A percentile compares a stretch with the other conserved stretches of the same genome.
Evolutionary conservation across 495 filamentous ascomycete genomes (phyloP).

Genomic region (Penicillium macrosclerotiorum): DNA sequence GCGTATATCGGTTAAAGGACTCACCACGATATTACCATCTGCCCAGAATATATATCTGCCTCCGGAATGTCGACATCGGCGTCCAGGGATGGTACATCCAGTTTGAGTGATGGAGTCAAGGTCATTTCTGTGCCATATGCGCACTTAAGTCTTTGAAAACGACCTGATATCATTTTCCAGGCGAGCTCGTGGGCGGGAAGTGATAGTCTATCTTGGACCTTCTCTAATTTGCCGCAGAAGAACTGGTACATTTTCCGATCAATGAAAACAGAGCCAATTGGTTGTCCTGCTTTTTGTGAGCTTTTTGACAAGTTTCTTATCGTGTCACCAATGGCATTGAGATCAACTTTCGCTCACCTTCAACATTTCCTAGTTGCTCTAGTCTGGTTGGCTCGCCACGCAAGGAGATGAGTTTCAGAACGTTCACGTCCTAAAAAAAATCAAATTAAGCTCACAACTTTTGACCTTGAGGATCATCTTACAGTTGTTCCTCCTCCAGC

Average conservation of each 20-base stretch:
- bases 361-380: constrained; percentile 38
- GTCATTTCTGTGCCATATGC: constrained; percentile 33
- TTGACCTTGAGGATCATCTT: not conserved
- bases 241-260: constrained; percentile 30
- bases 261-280: constrained; percentile 42
- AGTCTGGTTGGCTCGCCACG: constrained; percentile 29
- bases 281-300: constrained; percentile 25
- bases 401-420: constrained; percentile 30
- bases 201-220: constrained; percentile 18
- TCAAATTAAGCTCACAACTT: not conserved
- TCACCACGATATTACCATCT: constrained; percentile 35
- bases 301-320: no score
- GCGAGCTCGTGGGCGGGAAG: constrained; percentile 22
- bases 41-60: constrained; percentile 29
- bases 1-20: no score
- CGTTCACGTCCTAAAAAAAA: constrained; percentile 33
- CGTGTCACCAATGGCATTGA: no score
- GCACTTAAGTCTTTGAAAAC: constrained; percentile 40
- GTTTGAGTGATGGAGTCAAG: constrained; percentile 22
- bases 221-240: constrained; percentile 21
- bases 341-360: constrained; percentile 25
- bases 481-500: constrained; percentile 56
- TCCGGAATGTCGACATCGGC: constrained; percentile 18
- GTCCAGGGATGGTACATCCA: constrained; percentile 30
- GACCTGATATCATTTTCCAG: constrained; percentile 34